Evolutionary conservation across 2,329 filamentous ascomycete species (phyloP).

Genomic region (Periconia sp.): DNA sequence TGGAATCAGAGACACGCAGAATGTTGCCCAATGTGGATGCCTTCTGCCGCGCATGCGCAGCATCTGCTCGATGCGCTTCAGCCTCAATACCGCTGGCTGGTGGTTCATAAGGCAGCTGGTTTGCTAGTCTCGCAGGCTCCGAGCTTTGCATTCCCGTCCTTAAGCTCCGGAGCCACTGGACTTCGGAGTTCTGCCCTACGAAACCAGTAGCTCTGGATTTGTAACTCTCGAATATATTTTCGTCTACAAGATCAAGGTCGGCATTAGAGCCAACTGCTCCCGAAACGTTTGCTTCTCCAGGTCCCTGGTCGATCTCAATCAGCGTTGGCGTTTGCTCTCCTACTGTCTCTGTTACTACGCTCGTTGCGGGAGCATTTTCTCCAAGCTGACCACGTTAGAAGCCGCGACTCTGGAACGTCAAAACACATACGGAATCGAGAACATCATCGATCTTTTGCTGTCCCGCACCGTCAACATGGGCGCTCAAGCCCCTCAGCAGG

Average conservation of each 20-base stretch:
- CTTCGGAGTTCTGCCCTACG: slow-evolving; percentile 30
- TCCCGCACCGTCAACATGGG: slow-evolving; percentile 14
- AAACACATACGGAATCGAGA: slow-evolving; percentile 13
- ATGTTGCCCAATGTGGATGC: neutral
- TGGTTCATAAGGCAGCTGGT: no score
- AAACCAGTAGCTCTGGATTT: slow-evolving; percentile 28
- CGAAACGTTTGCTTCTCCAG: slow-evolving; percentile 5
- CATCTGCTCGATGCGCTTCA: no score
- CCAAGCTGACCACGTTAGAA: neutral
- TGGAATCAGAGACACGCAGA: neutral
- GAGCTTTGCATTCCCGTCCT: slow-evolving; percentile 6
- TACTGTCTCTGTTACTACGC: no score
- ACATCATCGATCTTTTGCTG: slow-evolving; percentile 15
- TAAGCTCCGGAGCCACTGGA: slow-evolving; percentile 31
- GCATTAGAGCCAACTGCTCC: slow-evolving; percentile 19
- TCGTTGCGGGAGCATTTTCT: neutral
- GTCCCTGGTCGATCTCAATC: neutral
- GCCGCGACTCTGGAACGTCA: neutral
- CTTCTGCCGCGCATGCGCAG: no score
- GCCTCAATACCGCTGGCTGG: no score
- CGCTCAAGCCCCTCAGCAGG: slow-evolving; percentile 22
- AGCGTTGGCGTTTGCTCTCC: no score
- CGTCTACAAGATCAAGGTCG: slow-evolving; percentile 19
- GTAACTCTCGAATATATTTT: slow-evolving; percentile 22
- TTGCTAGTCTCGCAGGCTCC: neutral